A percentile compares a stretch with the other conserved stretches of the same genome.
phyloP scores from a whole-genome alignment of 257 asterid genomes.

The Capsicum chinense region DNA sequence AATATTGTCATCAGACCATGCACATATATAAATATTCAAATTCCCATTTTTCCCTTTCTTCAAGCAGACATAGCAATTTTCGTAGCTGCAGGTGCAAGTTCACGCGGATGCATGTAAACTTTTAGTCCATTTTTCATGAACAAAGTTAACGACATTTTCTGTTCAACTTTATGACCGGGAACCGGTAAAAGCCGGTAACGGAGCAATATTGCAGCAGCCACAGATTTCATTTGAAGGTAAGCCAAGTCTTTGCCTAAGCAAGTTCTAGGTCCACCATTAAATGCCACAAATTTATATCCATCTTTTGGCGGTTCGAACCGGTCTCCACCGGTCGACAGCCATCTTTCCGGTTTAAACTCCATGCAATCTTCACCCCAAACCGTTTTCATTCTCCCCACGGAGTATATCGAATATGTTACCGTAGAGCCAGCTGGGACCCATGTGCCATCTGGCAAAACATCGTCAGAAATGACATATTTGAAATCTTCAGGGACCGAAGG shows the following conservation, averaged over 20 bases:
- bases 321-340: conserved; percentile 63
- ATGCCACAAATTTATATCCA: conserved; percentile 69
- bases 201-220: conserved; percentile 78
- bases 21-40: neutral
- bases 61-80: conserved; percentile 46
- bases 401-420: conserved; percentile 78
- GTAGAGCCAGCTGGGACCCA: conserved; percentile 78
- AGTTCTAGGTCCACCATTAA: conserved; percentile 84
- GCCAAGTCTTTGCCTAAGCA: conserved; percentile 91
- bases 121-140: conserved; percentile 76
- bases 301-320: conserved; percentile 72
- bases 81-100: conserved; percentile 39
- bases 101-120: conserved; percentile 59
- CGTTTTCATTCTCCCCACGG: conserved; percentile 72
- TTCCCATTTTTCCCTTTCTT: conserved; percentile 9
- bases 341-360: conserved; percentile 87
- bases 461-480: conserved; percentile 70
- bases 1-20: neutral
- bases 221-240: conserved; percentile 86
- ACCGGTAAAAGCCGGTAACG: conserved; percentile 64
- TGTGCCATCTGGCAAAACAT: conserved; percentile 75
- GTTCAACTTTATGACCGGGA: conserved; percentile 84
- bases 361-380: conserved; percentile 87
- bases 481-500: conserved; percentile 89
- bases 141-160: conserved; percentile 83